Evolutionary conservation across 2,329 filamentous ascomycete genomes (phyloP).

Genomic region (Claviceps fusiformis): DNA sequence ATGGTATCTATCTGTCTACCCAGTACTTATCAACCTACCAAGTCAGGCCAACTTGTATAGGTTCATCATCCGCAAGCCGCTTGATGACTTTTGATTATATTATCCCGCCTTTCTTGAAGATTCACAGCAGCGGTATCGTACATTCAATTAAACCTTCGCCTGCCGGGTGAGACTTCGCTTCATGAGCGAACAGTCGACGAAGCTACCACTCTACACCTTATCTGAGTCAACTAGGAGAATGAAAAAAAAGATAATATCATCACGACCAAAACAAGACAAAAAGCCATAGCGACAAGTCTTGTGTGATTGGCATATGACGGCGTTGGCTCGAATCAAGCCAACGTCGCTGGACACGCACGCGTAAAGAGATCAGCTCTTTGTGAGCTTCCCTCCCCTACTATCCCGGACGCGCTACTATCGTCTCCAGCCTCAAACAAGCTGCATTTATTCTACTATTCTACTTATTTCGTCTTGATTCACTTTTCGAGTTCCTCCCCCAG

Average conservation of each 20-base stretch:
- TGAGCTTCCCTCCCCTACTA: neutral
- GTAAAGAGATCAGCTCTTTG: neutral
- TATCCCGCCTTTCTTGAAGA: neutral
- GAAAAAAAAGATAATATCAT: neutral
- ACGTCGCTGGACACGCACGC: neutral
- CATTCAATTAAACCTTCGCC: neutral
- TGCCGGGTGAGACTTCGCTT: neutral
- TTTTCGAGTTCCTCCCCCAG: neutral
- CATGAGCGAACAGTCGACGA: neutral
- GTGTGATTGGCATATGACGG: neutral
- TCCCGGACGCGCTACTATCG: neutral
- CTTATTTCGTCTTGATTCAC: neutral
- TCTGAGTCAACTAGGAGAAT: neutral
- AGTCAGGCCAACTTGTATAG: neutral
- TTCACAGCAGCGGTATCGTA: neutral
- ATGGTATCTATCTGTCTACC: neutral
- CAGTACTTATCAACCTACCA: neutral
- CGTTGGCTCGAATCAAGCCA: neutral
- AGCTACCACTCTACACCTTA: neutral
- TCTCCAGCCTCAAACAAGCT: neutral
- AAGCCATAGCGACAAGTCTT: neutral
- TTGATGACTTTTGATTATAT: neutral
- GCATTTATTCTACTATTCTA: neutral
- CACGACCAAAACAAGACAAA: neutral
- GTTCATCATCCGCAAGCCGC: neutral